Evolutionary conservation across 2,329 filamentous ascomycete species (phyloP), one percentile per base, ranked within the genome.

Genomic region (Ustulina deusta): DNA sequence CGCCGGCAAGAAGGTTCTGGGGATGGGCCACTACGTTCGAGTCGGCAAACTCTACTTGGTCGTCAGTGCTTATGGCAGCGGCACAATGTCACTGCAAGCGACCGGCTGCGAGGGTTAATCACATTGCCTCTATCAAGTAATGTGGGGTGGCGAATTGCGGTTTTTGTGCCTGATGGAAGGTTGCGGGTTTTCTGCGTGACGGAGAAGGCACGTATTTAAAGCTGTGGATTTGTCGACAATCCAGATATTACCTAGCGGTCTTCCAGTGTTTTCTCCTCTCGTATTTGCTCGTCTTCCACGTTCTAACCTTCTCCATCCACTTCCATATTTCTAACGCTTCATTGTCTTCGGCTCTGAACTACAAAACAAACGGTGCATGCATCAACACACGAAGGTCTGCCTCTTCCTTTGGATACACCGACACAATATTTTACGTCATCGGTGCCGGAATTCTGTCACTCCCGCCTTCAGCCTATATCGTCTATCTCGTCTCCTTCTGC

Each of bases 391-490:
- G 2, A 46, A 48, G 40, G 48, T 7, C 49, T 61, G 29, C 27
- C 15, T 56, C 17, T 48, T n/a, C 20, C 17, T 17, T 36, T 13
- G 29, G 32, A 61, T 29, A 27, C 34, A 27, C n/a, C 2, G 27
- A 10, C 36, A 34, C 27, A 32, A 15, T 34, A 44, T 57, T 38
- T 57, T 65, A 52, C 61, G 61, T 61, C 61, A 68, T 58, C 46
- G 13, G 51, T 38, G 42, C 22, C 42, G 29, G 6, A 52, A 4
- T 52, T 20, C 32, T 44, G n/a, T 13, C 15, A 59, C 29, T 32
- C 6, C 46, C 32, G 22, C 49, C 49, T 69, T 69, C 67, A 67
- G 64, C 64, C 67, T 69, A 69, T 67, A 67, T 67, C 46, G 34
- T 36, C 46, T 44, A 25, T 40, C 40, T 63, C 36, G 49, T 61